Conservation (phyloP, 2,329 filamentous ascomycete species). For the Verticillium dahliae region DNA sequence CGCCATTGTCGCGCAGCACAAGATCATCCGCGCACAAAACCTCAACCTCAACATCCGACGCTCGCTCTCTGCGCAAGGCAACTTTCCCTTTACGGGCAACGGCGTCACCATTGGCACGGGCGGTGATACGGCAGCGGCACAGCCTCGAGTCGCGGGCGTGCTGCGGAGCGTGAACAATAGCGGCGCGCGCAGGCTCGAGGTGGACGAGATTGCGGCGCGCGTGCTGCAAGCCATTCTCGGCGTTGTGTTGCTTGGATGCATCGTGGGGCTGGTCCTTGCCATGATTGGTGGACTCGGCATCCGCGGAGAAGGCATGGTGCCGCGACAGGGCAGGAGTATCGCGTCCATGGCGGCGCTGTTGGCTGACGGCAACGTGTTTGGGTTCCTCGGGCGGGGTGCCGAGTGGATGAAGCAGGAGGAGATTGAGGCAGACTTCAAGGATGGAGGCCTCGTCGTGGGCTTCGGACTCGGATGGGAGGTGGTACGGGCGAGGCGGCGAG, state of each 20-base stretch:
- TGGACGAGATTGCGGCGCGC: slow-evolving; percentile 24
- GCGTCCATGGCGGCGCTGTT: slow-evolving; percentile 28
- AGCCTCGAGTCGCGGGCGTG: slow-evolving; percentile 7
- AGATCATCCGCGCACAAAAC: slow-evolving; percentile 27
- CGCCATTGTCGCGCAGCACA: slow-evolving; percentile 27
- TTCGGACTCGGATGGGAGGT: slow-evolving; percentile 18
- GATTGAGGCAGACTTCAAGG: slow-evolving; percentile 12
- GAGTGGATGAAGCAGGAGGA: slow-evolving; percentile 17
- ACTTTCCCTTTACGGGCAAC: background rate
- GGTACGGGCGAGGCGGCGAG: slow-evolving; percentile 5
- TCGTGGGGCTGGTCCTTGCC: slow-evolving; percentile 13
- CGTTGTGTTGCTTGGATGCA: background rate
- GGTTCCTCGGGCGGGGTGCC: slow-evolving; percentile 16
- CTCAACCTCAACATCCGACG: slow-evolving; percentile 17
- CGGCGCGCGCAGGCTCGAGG: slow-evolving; percentile 14
- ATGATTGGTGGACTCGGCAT: slow-evolving; percentile 6
- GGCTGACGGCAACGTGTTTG: slow-evolving; percentile 28
- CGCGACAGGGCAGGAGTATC: slow-evolving; percentile 24
- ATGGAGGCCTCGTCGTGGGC: slow-evolving; percentile 17
- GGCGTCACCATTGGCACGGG: slow-evolving; percentile 2
- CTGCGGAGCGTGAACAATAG: slow-evolving; percentile 9
- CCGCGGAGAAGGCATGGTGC: slow-evolving; percentile 12
- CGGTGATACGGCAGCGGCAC: slow-evolving; percentile 1
- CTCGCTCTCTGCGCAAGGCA: slow-evolving; percentile 10
- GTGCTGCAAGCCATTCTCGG: slow-evolving; percentile 25